Conservation (phyloP, 805 yeast genomes). For the Millerozyma acaciae region DNA sequence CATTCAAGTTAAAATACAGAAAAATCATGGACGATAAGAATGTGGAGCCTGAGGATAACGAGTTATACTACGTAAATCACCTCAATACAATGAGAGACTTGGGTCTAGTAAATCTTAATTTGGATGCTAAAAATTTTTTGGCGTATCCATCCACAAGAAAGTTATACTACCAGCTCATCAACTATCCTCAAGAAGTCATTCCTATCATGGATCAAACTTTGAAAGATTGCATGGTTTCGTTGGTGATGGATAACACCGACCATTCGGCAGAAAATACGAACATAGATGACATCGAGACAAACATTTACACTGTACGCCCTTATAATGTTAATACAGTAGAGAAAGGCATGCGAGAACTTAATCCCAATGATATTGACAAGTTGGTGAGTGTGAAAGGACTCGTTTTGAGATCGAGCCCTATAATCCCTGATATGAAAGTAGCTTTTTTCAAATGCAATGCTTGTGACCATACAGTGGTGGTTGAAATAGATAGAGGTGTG, state of each 20-base stretch:
- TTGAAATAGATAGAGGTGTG: constrained; percentile 91
- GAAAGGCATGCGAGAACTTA: constrained; percentile 85
- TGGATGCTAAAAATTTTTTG: constrained; percentile 77
- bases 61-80: constrained; percentile 67
- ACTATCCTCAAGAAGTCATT: constrained; percentile 94
- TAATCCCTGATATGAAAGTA: constrained; percentile 96
- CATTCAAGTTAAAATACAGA: constrained; percentile 76
- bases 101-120: constrained; percentile 77
- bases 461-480: constrained; percentile 88
- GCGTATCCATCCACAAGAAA: constrained; percentile 74
- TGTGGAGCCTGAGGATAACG: constrained; percentile 58
- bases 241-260: constrained; percentile 48
- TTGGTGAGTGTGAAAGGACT: constrained; percentile 88
- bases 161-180: constrained; percentile 78
- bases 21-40: constrained; percentile 40
- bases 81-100: constrained; percentile 70
- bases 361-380: constrained; percentile 93
- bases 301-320: constrained; percentile 84
- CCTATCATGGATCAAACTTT: constrained; percentile 97
- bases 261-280: constrained; percentile 27
- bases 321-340: constrained; percentile 65
- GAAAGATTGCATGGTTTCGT: constrained; percentile 80
- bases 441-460: constrained; percentile 95
- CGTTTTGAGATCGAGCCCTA: constrained; percentile 81
- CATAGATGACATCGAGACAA: constrained; percentile 72